These are phyloP conservation scores for Pseudocercospora fuligena DNA, from an alignment of 2,329 filamentous ascomycete genomes.

Conservation along the genomic window DNA sequence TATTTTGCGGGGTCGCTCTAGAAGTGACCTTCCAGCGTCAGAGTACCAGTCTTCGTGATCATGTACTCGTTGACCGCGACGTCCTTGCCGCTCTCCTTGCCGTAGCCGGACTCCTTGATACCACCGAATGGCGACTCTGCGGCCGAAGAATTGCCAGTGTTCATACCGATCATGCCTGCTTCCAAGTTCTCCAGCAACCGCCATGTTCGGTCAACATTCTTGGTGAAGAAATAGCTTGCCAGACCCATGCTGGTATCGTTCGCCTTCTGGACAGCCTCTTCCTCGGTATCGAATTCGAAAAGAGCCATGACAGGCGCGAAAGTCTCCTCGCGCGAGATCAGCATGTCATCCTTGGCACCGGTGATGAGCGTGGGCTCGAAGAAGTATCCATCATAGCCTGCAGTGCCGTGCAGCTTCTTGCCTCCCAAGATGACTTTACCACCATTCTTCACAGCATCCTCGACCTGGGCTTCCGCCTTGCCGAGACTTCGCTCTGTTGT, in stretches of 20 bases:
- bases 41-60: constrained; percentile 68
- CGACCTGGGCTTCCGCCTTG: constrained; percentile 64
- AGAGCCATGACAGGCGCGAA: constrained; percentile 69
- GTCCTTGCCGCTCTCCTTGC: constrained; percentile 70
- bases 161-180: constrained; percentile 69
- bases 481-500: constrained; percentile 61
- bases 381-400: constrained; percentile 64
- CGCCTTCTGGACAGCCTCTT: constrained; percentile 63
- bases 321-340: constrained; percentile 62
- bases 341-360: constrained; percentile 63
- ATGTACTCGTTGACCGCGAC: constrained; percentile 66
- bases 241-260: constrained; percentile 69
- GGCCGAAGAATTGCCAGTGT: constrained; percentile 64
- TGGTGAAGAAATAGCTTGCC: constrained; percentile 71
- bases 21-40: constrained; percentile 64
- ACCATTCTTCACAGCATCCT: constrained; percentile 64
- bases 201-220: constrained; percentile 69
- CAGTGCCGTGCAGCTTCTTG: constrained; percentile 47
- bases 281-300: constrained; percentile 68
- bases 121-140: constrained; percentile 71
- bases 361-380: constrained; percentile 71
- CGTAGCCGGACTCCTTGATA: constrained; percentile 70
- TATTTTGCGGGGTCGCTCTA: constrained; percentile 32
- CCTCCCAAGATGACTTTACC: constrained; percentile 69
- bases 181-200: constrained; percentile 69